phyloP scores from a whole-genome alignment of 2,329 filamentous ascomycete species.

The Lecanosticta acicola region DNA sequence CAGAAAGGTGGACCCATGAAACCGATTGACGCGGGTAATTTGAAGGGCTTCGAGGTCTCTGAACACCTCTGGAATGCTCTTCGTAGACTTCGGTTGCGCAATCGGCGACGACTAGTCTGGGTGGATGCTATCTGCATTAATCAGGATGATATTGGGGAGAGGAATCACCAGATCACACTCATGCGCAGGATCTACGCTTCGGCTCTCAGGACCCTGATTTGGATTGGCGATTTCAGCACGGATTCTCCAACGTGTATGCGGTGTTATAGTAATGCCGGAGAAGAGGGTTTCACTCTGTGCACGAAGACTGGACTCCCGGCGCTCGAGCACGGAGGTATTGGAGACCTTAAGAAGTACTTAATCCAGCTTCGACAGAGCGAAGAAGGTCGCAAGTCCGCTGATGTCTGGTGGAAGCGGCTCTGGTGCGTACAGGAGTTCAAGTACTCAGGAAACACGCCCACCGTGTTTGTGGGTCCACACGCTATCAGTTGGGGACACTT shows the following conservation, averaged over 20 bases:
- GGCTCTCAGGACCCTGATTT: slow-evolving; percentile 19
- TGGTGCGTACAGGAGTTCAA: slow-evolving; percentile 19
- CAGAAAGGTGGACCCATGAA: slow-evolving; percentile 1
- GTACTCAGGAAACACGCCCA: slow-evolving; percentile 10
- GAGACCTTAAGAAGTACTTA: slow-evolving; percentile 7
- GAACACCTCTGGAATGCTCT: slow-evolving; percentile 13
- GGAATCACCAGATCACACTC: slow-evolving; percentile 17
- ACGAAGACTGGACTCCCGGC: slow-evolving; percentile 12
- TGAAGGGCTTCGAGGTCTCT: slow-evolving; percentile 9
- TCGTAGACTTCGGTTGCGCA: slow-evolving; percentile 5
- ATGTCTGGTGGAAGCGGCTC: slow-evolving; percentile 22
- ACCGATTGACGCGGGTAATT: slow-evolving; percentile 6
- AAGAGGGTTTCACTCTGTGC: slow-evolving; percentile 10
- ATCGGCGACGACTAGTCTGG: slow-evolving; percentile 15
- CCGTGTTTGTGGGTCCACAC: slow-evolving; percentile 19
- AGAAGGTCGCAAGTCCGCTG: neutral
- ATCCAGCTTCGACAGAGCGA: slow-evolving; percentile 8
- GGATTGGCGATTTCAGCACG: slow-evolving; percentile 13
- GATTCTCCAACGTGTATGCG: slow-evolving; percentile 6
- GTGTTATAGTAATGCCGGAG: slow-evolving; percentile 3
- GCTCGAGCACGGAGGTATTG: slow-evolving; percentile 17
- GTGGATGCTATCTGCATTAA: slow-evolving; percentile 25
- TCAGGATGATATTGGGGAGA: slow-evolving; percentile 19
- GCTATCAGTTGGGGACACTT: slow-evolving; percentile 21
- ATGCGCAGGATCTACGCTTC: slow-evolving; percentile 21